Evolutionary conservation across 441 rosid genomes (phyloP), one percentile per base, ranked within the genome.

Genomic region (Macaranga tanarius): DNA sequence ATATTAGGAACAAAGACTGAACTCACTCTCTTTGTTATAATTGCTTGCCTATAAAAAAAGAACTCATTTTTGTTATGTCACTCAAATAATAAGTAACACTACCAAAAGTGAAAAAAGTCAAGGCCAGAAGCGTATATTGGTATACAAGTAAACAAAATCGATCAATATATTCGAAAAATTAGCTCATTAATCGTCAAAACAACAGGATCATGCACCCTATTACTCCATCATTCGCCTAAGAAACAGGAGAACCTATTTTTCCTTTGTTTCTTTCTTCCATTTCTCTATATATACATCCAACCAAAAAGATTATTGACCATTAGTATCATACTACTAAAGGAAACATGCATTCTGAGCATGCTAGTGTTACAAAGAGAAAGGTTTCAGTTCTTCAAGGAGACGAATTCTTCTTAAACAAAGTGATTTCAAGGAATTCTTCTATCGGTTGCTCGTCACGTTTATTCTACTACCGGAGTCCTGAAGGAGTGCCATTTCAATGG

Each of bases 401-500:
- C 42, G 72, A 73, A 6, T 44, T 57, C 22, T 73, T 82, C 74
- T 73, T 77, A 73, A 75, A 80, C 50, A 84, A 78, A 74, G 65
- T 80, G 69, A 73, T 86, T 5, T 80, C 88, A 31, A 82, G 90
- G 73, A 79, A 74, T 62, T 74, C 89, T 28, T 75, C 86, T 0
- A 56, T 72, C 0, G 88, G 87, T 51, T 62, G 71, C 66, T 87
- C 97, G 9, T 82, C 86, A 0, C 79, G 84, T 19, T 12, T 77
- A 9, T 74, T 73, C 25, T 84, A 84, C 64, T 79, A 74, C 72
- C 81, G 82, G 72, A 75, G 78, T 62, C 65, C 81, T 1, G 84
- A 80, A 40, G 95, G 97, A 8, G 84, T 90, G 56, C 96, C 95
- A 11, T 91, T 91, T 65, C 52, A 85, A n/a, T 93, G 98, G 98